Conservation (phyloP, 164 flowering plant species). For the Aristolochia fimbriata region DNA sequence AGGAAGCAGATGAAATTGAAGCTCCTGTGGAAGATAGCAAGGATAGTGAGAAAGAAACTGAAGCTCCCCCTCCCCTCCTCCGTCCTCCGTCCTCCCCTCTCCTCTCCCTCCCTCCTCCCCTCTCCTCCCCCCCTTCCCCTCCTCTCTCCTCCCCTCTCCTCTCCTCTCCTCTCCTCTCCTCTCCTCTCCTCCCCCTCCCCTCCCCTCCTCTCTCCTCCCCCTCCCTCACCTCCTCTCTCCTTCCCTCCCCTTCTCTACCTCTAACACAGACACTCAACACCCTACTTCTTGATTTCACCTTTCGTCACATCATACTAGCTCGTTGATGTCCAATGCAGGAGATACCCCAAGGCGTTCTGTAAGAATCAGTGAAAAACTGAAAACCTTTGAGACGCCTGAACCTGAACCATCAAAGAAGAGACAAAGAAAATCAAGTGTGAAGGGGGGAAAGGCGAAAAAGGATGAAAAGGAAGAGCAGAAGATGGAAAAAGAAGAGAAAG, state of each 20-base stretch:
- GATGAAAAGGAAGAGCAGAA: not conserved
- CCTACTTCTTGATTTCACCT: not conserved
- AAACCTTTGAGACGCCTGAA: conserved; percentile 32
- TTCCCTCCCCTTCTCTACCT: no score
- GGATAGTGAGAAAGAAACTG: not conserved
- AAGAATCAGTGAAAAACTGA: conserved; percentile 35
- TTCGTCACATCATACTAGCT: not conserved
- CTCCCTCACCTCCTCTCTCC: no score
- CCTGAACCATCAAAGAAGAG: conserved; percentile 28
- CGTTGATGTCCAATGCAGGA: conserved; percentile 17
- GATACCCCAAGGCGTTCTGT: conserved; percentile 55
- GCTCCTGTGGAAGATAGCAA: not conserved
- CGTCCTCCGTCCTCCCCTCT: no score
- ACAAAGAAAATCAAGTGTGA: conserved; percentile 22
- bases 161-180: no score
- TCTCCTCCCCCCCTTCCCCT: no score
- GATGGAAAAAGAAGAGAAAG: conserved; percentile 20
- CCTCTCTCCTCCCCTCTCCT: no score
- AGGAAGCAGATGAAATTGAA: conserved; percentile 4
- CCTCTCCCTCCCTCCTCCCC: no score
- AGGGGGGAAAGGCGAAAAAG: conserved; percentile 16
- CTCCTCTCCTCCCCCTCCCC: no score
- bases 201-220: no score
- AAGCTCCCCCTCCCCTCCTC: no score
- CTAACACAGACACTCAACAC: no score